These are phyloP conservation scores for Circinella minor DNA, from an alignment of 371 early-diverging fungal genomes.

Conservation along the genomic window DNA sequence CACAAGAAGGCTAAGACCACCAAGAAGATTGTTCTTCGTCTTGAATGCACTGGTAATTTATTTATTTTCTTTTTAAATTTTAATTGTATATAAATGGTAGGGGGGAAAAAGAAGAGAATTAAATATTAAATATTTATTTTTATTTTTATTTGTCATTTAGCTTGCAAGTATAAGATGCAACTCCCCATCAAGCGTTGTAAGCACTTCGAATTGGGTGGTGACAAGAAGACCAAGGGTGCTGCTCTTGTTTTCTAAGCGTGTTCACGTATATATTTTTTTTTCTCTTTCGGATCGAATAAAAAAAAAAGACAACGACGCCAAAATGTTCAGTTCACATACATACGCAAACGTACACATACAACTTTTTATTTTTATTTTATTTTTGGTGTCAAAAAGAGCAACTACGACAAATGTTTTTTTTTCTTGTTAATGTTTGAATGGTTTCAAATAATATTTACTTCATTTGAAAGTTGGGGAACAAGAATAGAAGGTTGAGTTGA, in stretches of 20 bases:
- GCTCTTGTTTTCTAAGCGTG: slow-evolving; percentile 75
- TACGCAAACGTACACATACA: neutral
- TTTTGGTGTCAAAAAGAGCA: no score
- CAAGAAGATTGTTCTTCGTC: slow-evolving; percentile 99
- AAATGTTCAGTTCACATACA: neutral
- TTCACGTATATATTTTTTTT: neutral
- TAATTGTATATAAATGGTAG: neutral
- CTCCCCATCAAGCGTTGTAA: slow-evolving; percentile 98
- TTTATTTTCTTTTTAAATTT: neutral
- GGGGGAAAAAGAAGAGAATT: neutral
- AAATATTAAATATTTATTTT: neutral
- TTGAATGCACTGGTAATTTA: slow-evolving; percentile 87
- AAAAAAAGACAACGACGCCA: slow-evolving; percentile 7
- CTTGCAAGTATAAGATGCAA: slow-evolving; percentile 98
- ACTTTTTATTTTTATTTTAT: neutral
- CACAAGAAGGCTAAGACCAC: slow-evolving; percentile 97
- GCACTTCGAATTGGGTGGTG: slow-evolving; percentile 99
- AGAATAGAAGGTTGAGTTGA: no score
- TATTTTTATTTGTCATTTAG: slow-evolving; percentile 4
- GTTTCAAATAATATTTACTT: neutral
- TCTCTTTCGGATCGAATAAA: slow-evolving; percentile 4
- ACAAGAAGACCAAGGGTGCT: slow-evolving; percentile 89
- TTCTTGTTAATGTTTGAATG: neutral
- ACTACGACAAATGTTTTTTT: neutral
- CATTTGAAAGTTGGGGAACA: no score